These are phyloP conservation scores for Xylaria sp. DNA, from an alignment of 2,329 filamentous ascomycete genomes.

Conservation along the genomic window DNA sequence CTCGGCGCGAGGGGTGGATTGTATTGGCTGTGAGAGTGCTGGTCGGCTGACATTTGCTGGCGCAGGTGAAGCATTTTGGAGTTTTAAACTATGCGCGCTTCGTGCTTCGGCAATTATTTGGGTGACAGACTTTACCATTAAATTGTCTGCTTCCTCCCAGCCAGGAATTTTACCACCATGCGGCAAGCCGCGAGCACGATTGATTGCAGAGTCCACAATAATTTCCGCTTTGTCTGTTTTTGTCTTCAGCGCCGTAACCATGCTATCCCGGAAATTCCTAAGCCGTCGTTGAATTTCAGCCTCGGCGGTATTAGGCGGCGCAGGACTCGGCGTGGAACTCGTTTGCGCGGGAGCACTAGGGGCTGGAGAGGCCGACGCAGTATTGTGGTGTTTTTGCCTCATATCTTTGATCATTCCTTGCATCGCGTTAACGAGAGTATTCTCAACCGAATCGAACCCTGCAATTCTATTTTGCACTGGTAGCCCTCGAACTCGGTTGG, in stretches of 20 bases:
- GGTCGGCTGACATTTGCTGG: slow-evolving; percentile 33
- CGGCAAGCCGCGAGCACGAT: slow-evolving; percentile 48
- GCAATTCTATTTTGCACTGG: slow-evolving; percentile 44
- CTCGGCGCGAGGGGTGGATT: slow-evolving; percentile 35
- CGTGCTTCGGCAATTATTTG: slow-evolving; percentile 49
- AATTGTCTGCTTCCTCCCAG: slow-evolving; percentile 49
- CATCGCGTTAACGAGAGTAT: slow-evolving; percentile 45
- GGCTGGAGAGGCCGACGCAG: slow-evolving; percentile 45
- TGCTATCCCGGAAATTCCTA: slow-evolving; percentile 47
- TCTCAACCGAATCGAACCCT: slow-evolving; percentile 47
- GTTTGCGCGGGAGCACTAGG: slow-evolving; percentile 37
- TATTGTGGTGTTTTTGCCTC: slow-evolving; percentile 42
- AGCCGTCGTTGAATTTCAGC: slow-evolving; percentile 49
- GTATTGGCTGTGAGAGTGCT: slow-evolving; percentile 36
- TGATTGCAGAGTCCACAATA: slow-evolving; percentile 50
- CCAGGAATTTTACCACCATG: slow-evolving; percentile 44
- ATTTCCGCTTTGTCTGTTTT: slow-evolving; percentile 49
- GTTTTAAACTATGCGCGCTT: slow-evolving; percentile 41
- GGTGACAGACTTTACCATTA: slow-evolving; percentile 49
- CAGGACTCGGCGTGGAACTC: slow-evolving; percentile 45
- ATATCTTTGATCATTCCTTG: slow-evolving; percentile 49
- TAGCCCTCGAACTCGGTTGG: slow-evolving; percentile 47
- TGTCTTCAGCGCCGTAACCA: slow-evolving; percentile 47
- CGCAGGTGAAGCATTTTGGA: slow-evolving; percentile 35
- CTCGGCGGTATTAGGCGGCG: slow-evolving; percentile 43